phyloP scores from a whole-genome alignment of 768 basidiomycete genomes.

The Leccinum incarnatum region DNA sequence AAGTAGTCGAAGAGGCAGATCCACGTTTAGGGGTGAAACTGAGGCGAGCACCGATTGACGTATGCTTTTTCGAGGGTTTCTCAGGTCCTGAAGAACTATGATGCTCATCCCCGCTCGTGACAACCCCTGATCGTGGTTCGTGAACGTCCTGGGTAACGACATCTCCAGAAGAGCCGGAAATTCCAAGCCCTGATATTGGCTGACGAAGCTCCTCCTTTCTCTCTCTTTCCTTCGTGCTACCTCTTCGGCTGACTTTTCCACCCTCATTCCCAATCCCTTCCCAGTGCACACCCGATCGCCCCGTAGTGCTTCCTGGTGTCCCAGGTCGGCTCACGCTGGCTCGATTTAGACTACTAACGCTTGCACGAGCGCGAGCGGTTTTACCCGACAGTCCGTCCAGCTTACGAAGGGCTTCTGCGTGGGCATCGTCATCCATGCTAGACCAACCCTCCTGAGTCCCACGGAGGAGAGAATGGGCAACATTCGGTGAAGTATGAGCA shows the following conservation, averaged over 20 bases:
- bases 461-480: slow-evolving; percentile 81
- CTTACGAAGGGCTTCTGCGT: slow-evolving; percentile 88
- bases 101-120: slow-evolving; percentile 60
- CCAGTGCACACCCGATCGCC: slow-evolving; percentile 57
- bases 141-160: slow-evolving; percentile 36
- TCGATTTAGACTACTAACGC: slow-evolving; percentile 69
- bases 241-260: slow-evolving; percentile 37
- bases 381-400: slow-evolving; percentile 85
- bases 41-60: slow-evolving; percentile 54
- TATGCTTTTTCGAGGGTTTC: slow-evolving; percentile 66
- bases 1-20: slow-evolving; percentile 85
- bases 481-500: slow-evolving; percentile 53
- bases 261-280: slow-evolving; percentile 55
- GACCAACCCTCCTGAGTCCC: slow-evolving; percentile 92
- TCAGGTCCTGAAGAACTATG: slow-evolving; percentile 45
- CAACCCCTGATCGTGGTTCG: slow-evolving; percentile 42
- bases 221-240: slow-evolving; percentile 45
- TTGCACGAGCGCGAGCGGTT: slow-evolving; percentile 72
- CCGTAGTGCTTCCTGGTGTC: slow-evolving; percentile 65
- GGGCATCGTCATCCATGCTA: slow-evolving; percentile 82
- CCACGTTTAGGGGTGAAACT: slow-evolving; percentile 85
- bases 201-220: slow-evolving; percentile 36
- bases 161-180: slow-evolving; percentile 35
- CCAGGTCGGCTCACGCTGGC: slow-evolving; percentile 67
- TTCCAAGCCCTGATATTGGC: slow-evolving; percentile 32